Base-by-base conservation (phyloP, 768 basidiomycete genomes). In the Rhodosporidiobolus odoratus region DNA sequence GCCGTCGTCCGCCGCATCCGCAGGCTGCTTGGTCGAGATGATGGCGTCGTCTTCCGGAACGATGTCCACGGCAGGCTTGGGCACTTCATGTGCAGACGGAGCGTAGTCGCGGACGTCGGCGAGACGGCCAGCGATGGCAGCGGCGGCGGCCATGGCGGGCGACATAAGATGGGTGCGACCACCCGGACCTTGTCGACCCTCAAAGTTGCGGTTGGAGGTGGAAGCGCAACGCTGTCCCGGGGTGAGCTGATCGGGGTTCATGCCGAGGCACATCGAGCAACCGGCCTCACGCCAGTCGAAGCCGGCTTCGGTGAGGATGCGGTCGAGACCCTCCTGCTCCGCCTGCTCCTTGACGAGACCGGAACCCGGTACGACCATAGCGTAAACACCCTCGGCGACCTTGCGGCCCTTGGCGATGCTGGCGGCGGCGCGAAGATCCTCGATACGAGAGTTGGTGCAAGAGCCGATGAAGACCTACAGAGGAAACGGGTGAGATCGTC, bases 241-340 rank as follows among this genome's bases (percentile, higher is more conserved):
- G 25, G 85, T 83, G 59, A 95, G 82, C 77, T 92, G 90, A 80
- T 95, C 92, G 19, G 91, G 90, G 80, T 95, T 95, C 92, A 95
- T 95, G 50, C 91, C 92, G 75, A 95, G 80, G 81, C 92, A 95
- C 92, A 95, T 95, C 23, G 92, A 95, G 78, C 92, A 95, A 41
- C 92, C 92, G 40, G 92, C 92, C 80, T 95, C 92, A 61, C 92
- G 85, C 92, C 92, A 94, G 77, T 95, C 92, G 77, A 93, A 95
- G 40, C 92, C 92, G 43, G 92, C 92, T 53, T 89, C 88, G 78
- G 87, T 90, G 83, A 95, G 91, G 75, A 94, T 83, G 64, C 84
- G 83, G 76, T 93, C 91, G 69, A 95, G 82, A 34, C 91, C 91
- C 77, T 95, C 92, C 27, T 86, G 87, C 81, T 94, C 91, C 27